Percentiles rank a stretch among this genome's conserved stretches.
phyloP scores from a whole-genome alignment of 2,329 filamentous ascomycete species.

The Rhinocladiella mackenziei region DNA sequence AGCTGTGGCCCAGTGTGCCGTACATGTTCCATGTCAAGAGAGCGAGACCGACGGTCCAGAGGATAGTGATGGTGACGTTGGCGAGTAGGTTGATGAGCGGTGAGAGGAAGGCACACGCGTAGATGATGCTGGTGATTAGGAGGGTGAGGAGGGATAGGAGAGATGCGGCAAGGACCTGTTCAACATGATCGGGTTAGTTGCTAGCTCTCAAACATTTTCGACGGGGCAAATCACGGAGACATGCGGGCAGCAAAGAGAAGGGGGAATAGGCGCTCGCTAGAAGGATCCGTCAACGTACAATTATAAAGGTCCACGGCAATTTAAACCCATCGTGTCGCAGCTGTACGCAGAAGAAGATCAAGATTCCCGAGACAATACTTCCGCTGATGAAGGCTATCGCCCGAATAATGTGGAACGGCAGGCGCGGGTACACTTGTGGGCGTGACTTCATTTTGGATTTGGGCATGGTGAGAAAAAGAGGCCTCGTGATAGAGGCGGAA shows the following conservation, averaged over 20 bases:
- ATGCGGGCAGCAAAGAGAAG: background rate
- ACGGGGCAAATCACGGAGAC: too few relatives aligned
- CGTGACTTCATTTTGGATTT: conserved; percentile 22
- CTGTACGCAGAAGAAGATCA: conserved; percentile 54
- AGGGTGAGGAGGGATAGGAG: conserved; percentile 51
- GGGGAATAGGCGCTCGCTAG: background rate
- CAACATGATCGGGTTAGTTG: background rate
- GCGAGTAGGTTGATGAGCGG: conserved; percentile 49
- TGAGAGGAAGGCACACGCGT: conserved; percentile 51
- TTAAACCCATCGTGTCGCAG: conserved; percentile 50
- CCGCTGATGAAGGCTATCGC: conserved; percentile 48
- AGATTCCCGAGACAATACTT: conserved; percentile 51
- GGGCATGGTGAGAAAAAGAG: conserved; percentile 11
- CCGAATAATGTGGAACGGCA: conserved; percentile 41
- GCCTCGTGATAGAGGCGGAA: background rate
- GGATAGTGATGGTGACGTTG: conserved; percentile 47
- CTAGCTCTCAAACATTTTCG: too few relatives aligned
- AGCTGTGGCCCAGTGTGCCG: conserved; percentile 51
- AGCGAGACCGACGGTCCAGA: conserved; percentile 52
- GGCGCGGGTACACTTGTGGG: conserved; percentile 35
- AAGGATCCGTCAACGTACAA: conserved; percentile 47
- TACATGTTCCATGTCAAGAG: conserved; percentile 54
- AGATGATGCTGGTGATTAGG: conserved; percentile 47
- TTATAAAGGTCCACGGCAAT: conserved; percentile 57
- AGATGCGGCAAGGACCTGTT: conserved; percentile 50